phyloP scores from a whole-genome alignment of 192 early-diverging fungal species.

The Backusella macrospora region DNA sequence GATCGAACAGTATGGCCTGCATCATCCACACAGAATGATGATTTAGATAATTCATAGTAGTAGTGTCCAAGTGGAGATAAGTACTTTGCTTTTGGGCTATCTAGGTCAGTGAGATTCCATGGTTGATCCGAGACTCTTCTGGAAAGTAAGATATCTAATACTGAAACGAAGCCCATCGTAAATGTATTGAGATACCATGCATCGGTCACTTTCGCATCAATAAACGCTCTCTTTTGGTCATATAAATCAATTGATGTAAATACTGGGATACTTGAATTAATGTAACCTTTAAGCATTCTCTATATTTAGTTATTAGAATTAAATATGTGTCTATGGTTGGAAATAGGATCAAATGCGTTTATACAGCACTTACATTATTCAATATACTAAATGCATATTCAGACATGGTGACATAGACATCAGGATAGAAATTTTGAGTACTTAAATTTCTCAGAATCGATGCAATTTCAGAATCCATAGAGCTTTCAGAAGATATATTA shows the following conservation, averaged over 20 bases:
- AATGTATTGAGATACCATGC: slow-evolving; percentile 27
- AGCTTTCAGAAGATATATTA: slow-evolving; percentile 6
- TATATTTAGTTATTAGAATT: neutral
- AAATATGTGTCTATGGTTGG: neutral
- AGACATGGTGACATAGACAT: slow-evolving; percentile 22
- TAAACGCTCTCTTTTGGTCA: slow-evolving; percentile 21
- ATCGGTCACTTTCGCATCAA: neutral
- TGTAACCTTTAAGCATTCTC: slow-evolving; percentile 28
- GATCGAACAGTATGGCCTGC: neutral
- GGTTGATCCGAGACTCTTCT: neutral
- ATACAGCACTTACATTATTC: slow-evolving; percentile 17
- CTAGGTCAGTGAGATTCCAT: slow-evolving; percentile 7
- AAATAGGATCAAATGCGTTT: neutral
- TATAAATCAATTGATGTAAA: slow-evolving; percentile 23
- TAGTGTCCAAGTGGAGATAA: slow-evolving; percentile 17
- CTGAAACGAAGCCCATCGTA: slow-evolving; percentile 22
- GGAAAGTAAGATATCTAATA: slow-evolving; percentile 7
- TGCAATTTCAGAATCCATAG: neutral
- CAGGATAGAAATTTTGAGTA: neutral
- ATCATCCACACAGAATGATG: slow-evolving; percentile 6
- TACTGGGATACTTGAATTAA: slow-evolving; percentile 8
- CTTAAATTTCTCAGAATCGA: neutral
- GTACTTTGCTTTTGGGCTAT: neutral
- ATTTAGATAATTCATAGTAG: neutral
- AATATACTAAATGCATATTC: slow-evolving; percentile 18